These are phyloP conservation scores for Pseudozyma sp. DNA, from an alignment of 1,284 basidiomycete species.

Conservation along the genomic window DNA sequence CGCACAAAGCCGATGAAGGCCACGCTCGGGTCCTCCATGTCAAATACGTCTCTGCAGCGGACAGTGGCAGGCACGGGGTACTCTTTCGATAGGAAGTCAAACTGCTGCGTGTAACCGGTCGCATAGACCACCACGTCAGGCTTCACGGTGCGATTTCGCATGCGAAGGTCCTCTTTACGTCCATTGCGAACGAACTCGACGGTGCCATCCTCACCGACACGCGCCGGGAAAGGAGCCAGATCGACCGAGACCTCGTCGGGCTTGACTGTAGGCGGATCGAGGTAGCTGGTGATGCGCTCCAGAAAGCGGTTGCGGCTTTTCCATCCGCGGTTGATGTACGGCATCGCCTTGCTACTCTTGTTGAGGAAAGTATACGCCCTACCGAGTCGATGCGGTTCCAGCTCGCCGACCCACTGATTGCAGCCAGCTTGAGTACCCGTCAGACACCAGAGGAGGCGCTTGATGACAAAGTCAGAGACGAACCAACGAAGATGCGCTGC, in stretches of 20 bases:
- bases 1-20: conserved; percentile 77
- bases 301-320: conserved; percentile 70
- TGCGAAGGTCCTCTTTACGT: conserved; percentile 71
- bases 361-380: conserved; percentile 72
- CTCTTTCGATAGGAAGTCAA: conserved; percentile 71
- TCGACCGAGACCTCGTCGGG: conserved; percentile 74
- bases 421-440: conserved; percentile 77
- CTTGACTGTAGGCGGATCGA: conserved; percentile 72
- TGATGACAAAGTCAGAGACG: conserved; percentile 76
- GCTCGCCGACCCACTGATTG: conserved; percentile 77
- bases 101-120: conserved; percentile 71
- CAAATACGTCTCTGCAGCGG: conserved; percentile 73
- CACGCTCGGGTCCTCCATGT: conserved; percentile 72
- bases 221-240: conserved; percentile 75
- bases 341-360: conserved; percentile 68
- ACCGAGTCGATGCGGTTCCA: conserved; percentile 75
- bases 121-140: conserved; percentile 73
- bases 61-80: conserved; percentile 74
- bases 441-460: conserved; percentile 75
- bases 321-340: conserved; percentile 71
- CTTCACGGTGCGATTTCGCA: conserved; percentile 71
- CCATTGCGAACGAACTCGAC: conserved; percentile 72
- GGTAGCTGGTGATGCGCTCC: conserved; percentile 53
- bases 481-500: conserved; percentile 76
- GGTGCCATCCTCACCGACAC: conserved; percentile 72